Conservation (phyloP, 2,329 filamentous ascomycete species). For the Venturia carpophila region DNA sequence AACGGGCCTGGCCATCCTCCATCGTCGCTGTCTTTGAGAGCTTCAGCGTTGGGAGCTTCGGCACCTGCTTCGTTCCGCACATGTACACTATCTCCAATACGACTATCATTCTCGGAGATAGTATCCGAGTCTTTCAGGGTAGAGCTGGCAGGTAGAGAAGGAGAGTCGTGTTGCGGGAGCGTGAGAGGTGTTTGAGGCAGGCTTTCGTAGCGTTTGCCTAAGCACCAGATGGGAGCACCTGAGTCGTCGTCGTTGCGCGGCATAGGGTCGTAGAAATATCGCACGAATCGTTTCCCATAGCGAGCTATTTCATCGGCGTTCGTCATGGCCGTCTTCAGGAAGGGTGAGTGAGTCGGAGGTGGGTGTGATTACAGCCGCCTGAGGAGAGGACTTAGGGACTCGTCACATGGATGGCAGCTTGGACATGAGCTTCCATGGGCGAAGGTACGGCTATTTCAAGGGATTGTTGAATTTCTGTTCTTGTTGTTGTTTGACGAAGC, state of each 20-base stretch:
- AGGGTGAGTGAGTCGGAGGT: neutral
- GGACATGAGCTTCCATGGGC: neutral
- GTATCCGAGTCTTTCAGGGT: conserved; percentile 4
- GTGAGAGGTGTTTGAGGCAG: conserved; percentile 7
- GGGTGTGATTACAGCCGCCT: neutral
- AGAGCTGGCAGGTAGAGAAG: conserved; percentile 12
- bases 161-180: conserved; percentile 7
- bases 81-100: conserved; percentile 14
- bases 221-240: conserved; percentile 73
- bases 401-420: neutral
- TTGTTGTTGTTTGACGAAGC: neutral
- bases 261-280: conserved; percentile 87
- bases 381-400: too few species aligned
- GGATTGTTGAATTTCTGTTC: neutral
- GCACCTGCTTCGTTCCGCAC: conserved; percentile 14
- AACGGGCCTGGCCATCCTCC: conserved; percentile 77
- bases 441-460: neutral
- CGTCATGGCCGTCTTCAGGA: conserved; percentile 2
- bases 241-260: conserved; percentile 67
- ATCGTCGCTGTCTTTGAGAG: conserved; percentile 25
- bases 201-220: conserved; percentile 53
- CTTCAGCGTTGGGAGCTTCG: conserved; percentile 11
- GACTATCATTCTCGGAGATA: conserved; percentile 8
- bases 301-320: conserved; percentile 62
- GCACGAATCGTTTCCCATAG: conserved; percentile 68